Evolutionary conservation across 2,329 filamentous ascomycete species (phyloP), one percentile per base, ranked within the genome.

Genomic region (Ceratocystis eucalypticola): DNA sequence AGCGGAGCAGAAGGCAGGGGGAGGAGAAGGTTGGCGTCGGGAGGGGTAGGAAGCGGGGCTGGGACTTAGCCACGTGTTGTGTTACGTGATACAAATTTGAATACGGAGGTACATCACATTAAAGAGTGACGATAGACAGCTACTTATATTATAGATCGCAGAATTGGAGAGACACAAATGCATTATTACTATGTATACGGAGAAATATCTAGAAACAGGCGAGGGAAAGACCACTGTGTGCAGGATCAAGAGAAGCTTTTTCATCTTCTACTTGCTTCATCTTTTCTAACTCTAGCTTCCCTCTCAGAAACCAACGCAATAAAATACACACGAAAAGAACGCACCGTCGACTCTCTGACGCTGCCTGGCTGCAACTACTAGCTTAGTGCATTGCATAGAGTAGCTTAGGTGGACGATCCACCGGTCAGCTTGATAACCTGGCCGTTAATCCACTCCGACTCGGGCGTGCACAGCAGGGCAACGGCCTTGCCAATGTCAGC

Each of bases 391-490:
- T 41, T 15, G 10, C 10, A 50, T 50, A 46, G 55, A 41, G 25
- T n/a, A 20, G 22, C 57, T 70, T 72, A 75, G 30, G 72, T 74
- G 62, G 68, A 64, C 22, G 69, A 70, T 64, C 75, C 75, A 67
- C 75, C 75, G 17, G 74, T 75, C 68, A 76, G 70, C 72, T 76
- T 76, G 72, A 76, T 75, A 62, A 76, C 71, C 67, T 76, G 75
- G 69, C 75, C 84, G 72, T 86, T 86, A 72, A 86, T 82, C 84
- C 84, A 86, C 74, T 85, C 82, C 66, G 81, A 81, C 71, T 84
- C 84, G 5, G 80, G 77, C 70, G 80, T 81, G 70, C 82, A 78
- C 53, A 85, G 74, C 71, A 81, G 78, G 68, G 79, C 79, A 65
- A 85, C 81, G 44, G 80, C 82, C 68, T 81, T 79, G 62, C 82